Evolutionary conservation across 2,329 filamentous ascomycete species (phyloP).

Genomic region (Scedosporium apiospermum): DNA sequence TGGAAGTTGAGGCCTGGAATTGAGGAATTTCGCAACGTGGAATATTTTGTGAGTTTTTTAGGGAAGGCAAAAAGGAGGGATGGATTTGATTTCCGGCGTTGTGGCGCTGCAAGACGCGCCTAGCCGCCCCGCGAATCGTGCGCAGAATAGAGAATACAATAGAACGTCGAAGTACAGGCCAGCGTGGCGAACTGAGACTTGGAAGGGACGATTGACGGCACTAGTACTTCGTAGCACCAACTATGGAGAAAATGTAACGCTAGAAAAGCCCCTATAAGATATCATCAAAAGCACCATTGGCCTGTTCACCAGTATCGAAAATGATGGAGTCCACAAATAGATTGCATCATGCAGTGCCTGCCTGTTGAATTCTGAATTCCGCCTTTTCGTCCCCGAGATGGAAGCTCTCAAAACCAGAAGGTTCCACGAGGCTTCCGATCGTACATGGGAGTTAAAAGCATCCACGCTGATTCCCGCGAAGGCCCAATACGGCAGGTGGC

Average conservation of each 20-base stretch:
- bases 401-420: too few species aligned
- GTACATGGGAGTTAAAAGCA: too few species aligned
- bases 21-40: neutral
- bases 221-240: neutral
- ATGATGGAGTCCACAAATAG: neutral
- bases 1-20: neutral
- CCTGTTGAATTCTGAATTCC: neutral
- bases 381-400: neutral
- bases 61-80: neutral
- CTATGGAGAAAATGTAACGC: neutral
- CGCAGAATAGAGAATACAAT: too few species aligned
- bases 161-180: neutral
- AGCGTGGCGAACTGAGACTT: neutral
- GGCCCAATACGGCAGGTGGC: too few species aligned
- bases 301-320: neutral
- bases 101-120: neutral
- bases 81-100: slow-evolving; percentile 3
- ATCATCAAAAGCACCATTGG: neutral
- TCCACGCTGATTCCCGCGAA: too few species aligned
- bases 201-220: neutral
- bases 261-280: neutral
- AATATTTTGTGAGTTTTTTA: neutral
- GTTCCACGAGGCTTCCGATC: too few species aligned
- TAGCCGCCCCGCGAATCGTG: neutral
- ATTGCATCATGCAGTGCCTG: slow-evolving; percentile 1